These are phyloP conservation scores for Vigna nakashimae DNA, from an alignment of 306 rosid genomes.

Conservation along the genomic window DNA sequence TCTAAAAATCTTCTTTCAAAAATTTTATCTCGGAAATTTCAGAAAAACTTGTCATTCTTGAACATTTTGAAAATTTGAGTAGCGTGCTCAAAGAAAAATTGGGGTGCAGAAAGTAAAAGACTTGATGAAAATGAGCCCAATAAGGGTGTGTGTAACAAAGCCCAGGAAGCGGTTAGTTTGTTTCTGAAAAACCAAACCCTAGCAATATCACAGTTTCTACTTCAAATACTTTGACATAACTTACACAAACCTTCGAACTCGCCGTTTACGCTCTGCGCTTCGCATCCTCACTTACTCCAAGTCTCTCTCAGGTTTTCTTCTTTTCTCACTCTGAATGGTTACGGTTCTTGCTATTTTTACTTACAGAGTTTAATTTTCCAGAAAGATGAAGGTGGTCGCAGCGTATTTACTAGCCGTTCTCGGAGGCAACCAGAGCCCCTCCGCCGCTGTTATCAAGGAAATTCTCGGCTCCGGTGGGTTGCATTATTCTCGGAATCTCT, in stretches of 20 bases:
- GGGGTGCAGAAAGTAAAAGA: too few relatives aligned
- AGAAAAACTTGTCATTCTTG: too few relatives aligned
- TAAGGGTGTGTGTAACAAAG: not conserved
- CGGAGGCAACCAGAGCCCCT: conserved; percentile 65
- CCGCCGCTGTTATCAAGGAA: conserved; percentile 47
- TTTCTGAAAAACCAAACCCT: conserved; percentile 23
- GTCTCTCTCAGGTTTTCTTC: conserved; percentile 15
- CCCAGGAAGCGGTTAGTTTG: conserved; percentile 13
- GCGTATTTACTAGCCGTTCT: conserved; percentile 69
- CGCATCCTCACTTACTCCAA: not conserved
- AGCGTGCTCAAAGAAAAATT: too few relatives aligned
- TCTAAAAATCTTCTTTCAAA: too few relatives aligned
- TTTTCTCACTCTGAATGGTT: not conserved
- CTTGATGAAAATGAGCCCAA: not conserved
- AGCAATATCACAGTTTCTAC: not conserved
- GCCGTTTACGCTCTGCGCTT: conserved; percentile 9
- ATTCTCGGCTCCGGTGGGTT: conserved; percentile 53
- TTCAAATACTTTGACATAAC: not conserved
- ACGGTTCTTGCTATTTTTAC: not conserved
- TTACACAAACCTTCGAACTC: not conserved
- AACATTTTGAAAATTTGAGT: too few relatives aligned
- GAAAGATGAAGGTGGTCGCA: conserved; percentile 72
- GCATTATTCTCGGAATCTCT: not conserved
- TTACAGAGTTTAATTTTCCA: not conserved
- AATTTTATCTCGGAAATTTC: too few relatives aligned